A percentile compares a stretch with the other conserved stretches of the same genome.
Evolutionary conservation across 75 land plant genomes (phyloP).

Genomic region (Picea glauca): DNA sequence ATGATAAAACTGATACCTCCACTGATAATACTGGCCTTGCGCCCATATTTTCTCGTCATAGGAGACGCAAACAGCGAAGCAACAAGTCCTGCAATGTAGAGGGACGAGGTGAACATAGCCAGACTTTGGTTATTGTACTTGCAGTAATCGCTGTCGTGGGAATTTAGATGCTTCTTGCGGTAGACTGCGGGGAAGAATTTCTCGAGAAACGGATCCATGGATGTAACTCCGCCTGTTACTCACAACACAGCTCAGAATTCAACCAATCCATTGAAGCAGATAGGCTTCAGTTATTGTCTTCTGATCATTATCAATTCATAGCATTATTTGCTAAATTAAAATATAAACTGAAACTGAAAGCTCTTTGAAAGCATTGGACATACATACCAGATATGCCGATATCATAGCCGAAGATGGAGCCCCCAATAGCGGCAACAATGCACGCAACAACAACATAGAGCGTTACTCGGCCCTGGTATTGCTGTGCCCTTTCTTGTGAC

Average conservation of each 20-base stretch:
- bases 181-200: constrained; percentile 78
- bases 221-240: constrained; percentile 76
- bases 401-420: constrained; percentile 74
- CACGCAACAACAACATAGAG: constrained; percentile 57
- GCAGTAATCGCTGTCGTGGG: constrained; percentile 71
- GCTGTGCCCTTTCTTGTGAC: constrained; percentile 45
- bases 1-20: constrained; percentile 64
- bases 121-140: constrained; percentile 81
- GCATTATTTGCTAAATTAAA: too few species aligned
- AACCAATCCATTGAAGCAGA: too few species aligned
- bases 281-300: too few species aligned
- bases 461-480: constrained; percentile 55
- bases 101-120: constrained; percentile 81
- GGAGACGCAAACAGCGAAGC: constrained; percentile 67
- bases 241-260: background rate
- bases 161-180: constrained; percentile 31
- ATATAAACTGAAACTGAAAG: too few species aligned
- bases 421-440: constrained; percentile 67
- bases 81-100: constrained; percentile 77
- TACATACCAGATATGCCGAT: constrained; percentile 60
- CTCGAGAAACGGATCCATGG: constrained; percentile 81
- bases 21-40: constrained; percentile 54
- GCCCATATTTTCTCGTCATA: constrained; percentile 55
- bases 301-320: too few species aligned
- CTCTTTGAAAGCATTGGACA: too few species aligned